Base-by-base conservation (phyloP, 768 basidiomycete genomes). In the Termitomyces heimii region DNA sequence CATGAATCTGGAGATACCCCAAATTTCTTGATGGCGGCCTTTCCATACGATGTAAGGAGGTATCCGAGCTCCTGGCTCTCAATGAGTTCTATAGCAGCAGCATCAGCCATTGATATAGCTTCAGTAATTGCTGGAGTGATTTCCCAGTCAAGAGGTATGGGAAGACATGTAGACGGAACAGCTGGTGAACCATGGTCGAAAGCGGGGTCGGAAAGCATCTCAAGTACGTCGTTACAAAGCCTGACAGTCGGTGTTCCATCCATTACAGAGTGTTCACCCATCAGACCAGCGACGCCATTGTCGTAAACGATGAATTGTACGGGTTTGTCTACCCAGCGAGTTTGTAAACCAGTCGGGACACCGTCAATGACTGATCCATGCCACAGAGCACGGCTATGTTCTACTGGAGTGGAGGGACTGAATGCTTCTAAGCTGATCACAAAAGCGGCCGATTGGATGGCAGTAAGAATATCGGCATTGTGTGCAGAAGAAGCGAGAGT, bases 191-290 rank as follows among this genome's bases (percentile, higher is more conserved):
- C 85, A 45, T 84, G 79, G 64, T 91, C 86, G 60, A 91, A 92
- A n/a, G 71, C 60, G 20, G 80, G 80, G 60, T 78, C 70, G 22
- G 82, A 76, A 28, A 92, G 70, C 66, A 77, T 77, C 56, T 78
- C 78, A 60, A 92, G 77, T 37, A 92, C 74, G 20, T 84, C 79
- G 65, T 92, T 86, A 63, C 83, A 87, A 63, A 92, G 68, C 24
- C 90, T 80, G 26, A 81, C 83, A 16, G 83, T 88, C 4, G 92
- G 92, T 16, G 92, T 93, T 35, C 92, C 92, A 64, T 94, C 92
- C 92, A 94, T 94, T 57, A 90, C 77, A 18, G 89, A 91, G 68
- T 94, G 95, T 70, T 98, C 95, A 46, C 95, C 95, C 82, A 96
- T 89, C 64, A 97, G 72, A 5, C 94, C 95, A 1, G 92, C 88